phyloP scores from a whole-genome alignment of 2,329 filamentous ascomycete species.

The Chaetothyriales sp. region DNA sequence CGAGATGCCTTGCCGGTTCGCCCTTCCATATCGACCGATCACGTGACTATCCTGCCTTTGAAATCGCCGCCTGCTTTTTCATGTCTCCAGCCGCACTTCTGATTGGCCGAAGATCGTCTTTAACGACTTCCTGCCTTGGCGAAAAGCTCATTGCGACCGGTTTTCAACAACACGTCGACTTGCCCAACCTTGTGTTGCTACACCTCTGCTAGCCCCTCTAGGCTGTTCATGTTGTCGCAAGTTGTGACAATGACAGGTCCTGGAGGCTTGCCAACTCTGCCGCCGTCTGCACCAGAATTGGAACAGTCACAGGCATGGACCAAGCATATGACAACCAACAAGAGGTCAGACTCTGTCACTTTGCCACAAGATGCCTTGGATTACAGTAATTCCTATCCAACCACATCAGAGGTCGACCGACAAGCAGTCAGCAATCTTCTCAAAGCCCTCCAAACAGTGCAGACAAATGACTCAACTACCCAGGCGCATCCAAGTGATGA shows the following conservation, averaged over 20 bases:
- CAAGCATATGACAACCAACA: neutral
- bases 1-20: too few relatives aligned
- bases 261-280: neutral
- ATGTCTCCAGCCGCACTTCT: neutral
- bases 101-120: neutral
- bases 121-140: neutral
- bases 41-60: neutral
- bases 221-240: neutral
- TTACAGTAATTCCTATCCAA: neutral
- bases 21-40: too few relatives aligned
- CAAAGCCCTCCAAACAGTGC: neutral
- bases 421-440: conserved; percentile 1
- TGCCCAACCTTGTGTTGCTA: neutral
- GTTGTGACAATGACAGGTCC: neutral
- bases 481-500: neutral
- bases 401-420: neutral
- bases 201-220: neutral
- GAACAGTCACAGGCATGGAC: neutral
- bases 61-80: neutral
- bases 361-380: neutral
- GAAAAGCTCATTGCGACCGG: neutral
- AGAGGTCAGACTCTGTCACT: neutral
- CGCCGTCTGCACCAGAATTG: neutral
- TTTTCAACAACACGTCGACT: neutral
- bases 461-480: neutral